These are phyloP conservation scores for Macroventuria anomochaeta DNA, from an alignment of 2,329 filamentous ascomycete genomes.

Conservation along the genomic window DNA sequence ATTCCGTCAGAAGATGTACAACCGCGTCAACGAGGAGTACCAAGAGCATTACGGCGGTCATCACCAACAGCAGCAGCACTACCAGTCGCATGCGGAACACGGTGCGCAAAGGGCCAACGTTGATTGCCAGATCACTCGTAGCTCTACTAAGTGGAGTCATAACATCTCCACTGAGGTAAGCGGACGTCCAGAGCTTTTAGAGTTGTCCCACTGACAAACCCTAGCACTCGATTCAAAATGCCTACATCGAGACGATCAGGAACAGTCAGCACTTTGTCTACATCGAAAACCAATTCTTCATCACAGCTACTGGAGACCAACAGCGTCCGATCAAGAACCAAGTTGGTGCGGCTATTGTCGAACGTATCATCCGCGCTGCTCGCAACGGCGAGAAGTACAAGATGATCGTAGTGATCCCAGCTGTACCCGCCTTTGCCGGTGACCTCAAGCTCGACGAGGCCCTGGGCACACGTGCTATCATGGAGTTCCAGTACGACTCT, in stretches of 20 bases:
- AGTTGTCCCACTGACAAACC: slow-evolving; percentile 7
- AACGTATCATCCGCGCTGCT: slow-evolving; percentile 75
- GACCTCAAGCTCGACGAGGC: slow-evolving; percentile 76
- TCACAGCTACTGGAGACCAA: slow-evolving; percentile 75
- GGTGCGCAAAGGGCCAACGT: slow-evolving; percentile 36
- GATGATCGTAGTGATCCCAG: slow-evolving; percentile 78
- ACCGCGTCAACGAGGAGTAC: slow-evolving; percentile 34
- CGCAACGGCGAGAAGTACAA: slow-evolving; percentile 71
- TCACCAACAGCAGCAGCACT: slow-evolving; percentile 20
- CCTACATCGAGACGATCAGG: slow-evolving; percentile 75
- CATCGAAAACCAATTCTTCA: slow-evolving; percentile 89
- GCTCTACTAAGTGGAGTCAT: slow-evolving; percentile 64
- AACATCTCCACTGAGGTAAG: slow-evolving; percentile 62
- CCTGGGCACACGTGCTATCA: slow-evolving; percentile 80
- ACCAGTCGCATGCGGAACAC: slow-evolving; percentile 42
- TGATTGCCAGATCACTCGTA: slow-evolving; percentile 49
- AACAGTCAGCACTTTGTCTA: slow-evolving; percentile 76
- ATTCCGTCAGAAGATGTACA: slow-evolving; percentile 40
- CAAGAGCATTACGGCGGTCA: slow-evolving; percentile 34
- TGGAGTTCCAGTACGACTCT: slow-evolving; percentile 81
- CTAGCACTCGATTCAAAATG: slow-evolving; percentile 83
- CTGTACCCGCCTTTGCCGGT: slow-evolving; percentile 82
- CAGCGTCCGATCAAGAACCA: slow-evolving; percentile 78
- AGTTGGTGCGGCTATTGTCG: slow-evolving; percentile 79
- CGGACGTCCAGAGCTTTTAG: background rate